Evolutionary conservation across 2,329 filamentous ascomycete species (phyloP).

Genomic region (Plenodomus tracheiphilus): DNA sequence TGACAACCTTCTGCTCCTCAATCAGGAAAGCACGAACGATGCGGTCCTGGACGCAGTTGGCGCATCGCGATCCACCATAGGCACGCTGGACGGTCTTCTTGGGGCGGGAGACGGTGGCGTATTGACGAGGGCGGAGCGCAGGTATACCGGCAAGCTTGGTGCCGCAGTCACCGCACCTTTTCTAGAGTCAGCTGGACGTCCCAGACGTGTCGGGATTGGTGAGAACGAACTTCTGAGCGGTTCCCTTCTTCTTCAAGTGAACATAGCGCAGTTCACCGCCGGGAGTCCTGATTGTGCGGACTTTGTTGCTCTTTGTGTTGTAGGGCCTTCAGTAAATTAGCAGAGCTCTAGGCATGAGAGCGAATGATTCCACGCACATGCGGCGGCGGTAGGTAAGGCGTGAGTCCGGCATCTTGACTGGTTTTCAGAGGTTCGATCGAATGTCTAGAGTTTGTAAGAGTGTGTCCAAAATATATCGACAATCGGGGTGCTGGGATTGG

Average conservation of each 20-base stretch:
- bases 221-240: constrained; percentile 54
- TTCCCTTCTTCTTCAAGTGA: constrained; percentile 99
- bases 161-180: constrained; percentile 76
- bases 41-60: constrained; percentile 97
- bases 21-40: constrained; percentile 98
- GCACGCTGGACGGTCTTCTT: constrained; percentile 99
- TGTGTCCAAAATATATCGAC: constrained; percentile 14
- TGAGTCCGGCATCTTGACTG: constrained; percentile 56
- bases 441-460: constrained; percentile 25
- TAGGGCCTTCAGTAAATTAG: constrained; percentile 56
- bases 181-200: constrained; percentile 42
- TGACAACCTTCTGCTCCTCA: constrained; percentile 99
- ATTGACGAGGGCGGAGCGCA: constrained; percentile 97
- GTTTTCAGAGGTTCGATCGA: constrained; percentile 42
- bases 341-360: neutral
- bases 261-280: constrained; percentile 94
- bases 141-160: constrained; percentile 96
- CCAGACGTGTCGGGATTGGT: neutral
- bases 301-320: constrained; percentile 98
- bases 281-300: constrained; percentile 75
- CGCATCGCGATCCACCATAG: constrained; percentile 96
- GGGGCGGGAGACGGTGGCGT: constrained; percentile 93
- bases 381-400: constrained; percentile 61
- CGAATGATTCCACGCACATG: constrained; percentile 12
- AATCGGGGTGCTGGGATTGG: constrained; percentile 29